Conservation (phyloP, 768 basidiomycete genomes). For the Infundibulicybe gibba region DNA sequence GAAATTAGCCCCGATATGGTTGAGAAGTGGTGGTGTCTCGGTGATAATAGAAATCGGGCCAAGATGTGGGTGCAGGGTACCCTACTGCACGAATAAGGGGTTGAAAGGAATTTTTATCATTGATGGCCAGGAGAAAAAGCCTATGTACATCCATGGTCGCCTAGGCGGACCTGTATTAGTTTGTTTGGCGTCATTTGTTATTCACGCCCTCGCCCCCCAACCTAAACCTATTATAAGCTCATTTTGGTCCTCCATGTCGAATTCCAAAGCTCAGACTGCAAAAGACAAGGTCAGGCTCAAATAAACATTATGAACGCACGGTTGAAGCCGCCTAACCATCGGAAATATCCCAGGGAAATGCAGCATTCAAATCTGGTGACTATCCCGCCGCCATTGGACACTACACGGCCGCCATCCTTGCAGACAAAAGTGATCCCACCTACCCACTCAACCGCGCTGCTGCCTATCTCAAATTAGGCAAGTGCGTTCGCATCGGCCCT, state of each 20-base stretch:
- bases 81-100: constrained; percentile 2
- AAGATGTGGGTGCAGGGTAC: constrained; percentile 77
- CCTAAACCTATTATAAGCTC: too few species aligned
- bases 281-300: constrained; percentile 30
- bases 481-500: constrained; percentile 55
- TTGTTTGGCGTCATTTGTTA: too few species aligned
- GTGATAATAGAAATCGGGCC: constrained; percentile 61
- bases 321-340: neutral
- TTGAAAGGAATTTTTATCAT: too few species aligned
- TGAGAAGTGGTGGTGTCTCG: constrained; percentile 92
- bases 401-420: constrained; percentile 78
- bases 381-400: constrained; percentile 80
- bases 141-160: too few species aligned
- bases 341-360: constrained; percentile 62
- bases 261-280: constrained; percentile 24
- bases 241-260: too few species aligned
- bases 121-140: too few species aligned
- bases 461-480: constrained; percentile 91
- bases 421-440: constrained; percentile 68
- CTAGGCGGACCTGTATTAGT: too few species aligned
- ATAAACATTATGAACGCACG: neutral
- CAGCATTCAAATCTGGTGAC: constrained; percentile 78
- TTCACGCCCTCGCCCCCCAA: too few species aligned
- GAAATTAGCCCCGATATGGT: constrained; percentile 46
- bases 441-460: constrained; percentile 87